A percentile compares a stretch with the other conserved stretches of the same genome.
These are phyloP conservation scores for Botrytis pseudocinerea DNA, from an alignment of 2,329 filamentous ascomycete genomes.

Conservation along the genomic window DNA sequence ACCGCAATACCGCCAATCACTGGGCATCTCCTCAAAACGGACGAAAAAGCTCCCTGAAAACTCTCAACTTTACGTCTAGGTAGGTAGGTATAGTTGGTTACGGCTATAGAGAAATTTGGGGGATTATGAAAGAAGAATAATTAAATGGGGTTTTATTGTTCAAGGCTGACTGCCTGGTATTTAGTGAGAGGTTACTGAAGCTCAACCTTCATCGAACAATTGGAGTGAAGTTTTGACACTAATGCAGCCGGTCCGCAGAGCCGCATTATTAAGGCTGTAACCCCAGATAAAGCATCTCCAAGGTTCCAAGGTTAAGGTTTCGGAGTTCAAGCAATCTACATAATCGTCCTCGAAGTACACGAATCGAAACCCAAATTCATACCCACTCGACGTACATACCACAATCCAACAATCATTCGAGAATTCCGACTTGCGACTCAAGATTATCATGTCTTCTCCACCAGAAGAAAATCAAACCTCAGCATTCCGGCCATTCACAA, in stretches of 20 bases:
- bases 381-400: neutral
- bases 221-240: slow-evolving; percentile 24
- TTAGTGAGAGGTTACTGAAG: neutral
- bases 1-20: neutral
- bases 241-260: slow-evolving; percentile 39
- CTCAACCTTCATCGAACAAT: neutral
- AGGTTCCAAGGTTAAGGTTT: neutral
- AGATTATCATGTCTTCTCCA: slow-evolving; percentile 24
- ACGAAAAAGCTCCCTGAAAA: neutral
- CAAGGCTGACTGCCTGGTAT: neutral
- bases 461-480: slow-evolving; percentile 27
- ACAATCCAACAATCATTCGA: neutral
- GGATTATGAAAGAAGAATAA: neutral
- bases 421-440: neutral
- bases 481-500: slow-evolving; percentile 55
- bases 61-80: neutral
- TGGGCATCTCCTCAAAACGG: neutral
- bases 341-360: neutral
- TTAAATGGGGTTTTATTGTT: neutral
- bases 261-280: slow-evolving; percentile 28
- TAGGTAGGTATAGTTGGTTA: neutral
- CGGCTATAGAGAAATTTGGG: neutral
- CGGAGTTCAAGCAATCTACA: neutral
- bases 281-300: slow-evolving; percentile 3
- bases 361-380: neutral